A percentile compares a stretch with the other conserved stretches of the same genome.
These are phyloP conservation scores for Priceomyces medius DNA, from an alignment of 805 yeast species.

Conservation along the genomic window DNA sequence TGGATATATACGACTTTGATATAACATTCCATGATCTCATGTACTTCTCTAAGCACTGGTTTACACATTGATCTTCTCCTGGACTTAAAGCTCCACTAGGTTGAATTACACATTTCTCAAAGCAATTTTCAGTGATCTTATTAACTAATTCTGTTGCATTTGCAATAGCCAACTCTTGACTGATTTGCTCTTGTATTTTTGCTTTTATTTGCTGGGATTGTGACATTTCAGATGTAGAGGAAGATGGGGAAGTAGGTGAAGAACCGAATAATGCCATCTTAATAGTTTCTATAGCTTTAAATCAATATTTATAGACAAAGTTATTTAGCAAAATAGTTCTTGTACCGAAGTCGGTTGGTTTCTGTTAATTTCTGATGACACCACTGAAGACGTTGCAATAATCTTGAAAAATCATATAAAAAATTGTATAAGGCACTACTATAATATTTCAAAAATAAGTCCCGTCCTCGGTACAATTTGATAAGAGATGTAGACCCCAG, in stretches of 20 bases:
- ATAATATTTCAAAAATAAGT: too few relatives aligned
- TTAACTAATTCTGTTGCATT: slow-evolving; percentile 86
- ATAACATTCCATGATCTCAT: slow-evolving; percentile 89
- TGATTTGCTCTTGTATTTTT: slow-evolving; percentile 66
- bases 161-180: slow-evolving; percentile 85
- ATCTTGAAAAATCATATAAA: too few relatives aligned
- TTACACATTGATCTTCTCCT: slow-evolving; percentile 65
- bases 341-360: too few relatives aligned
- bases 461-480: too few relatives aligned
- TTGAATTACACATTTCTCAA: slow-evolving; percentile 66
- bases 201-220: slow-evolving; percentile 51
- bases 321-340: too few relatives aligned
- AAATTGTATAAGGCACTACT: too few relatives aligned
- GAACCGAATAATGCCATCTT: slow-evolving; percentile 27
- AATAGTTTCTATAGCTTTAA: too few relatives aligned
- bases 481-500: too few relatives aligned
- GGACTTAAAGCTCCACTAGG: slow-evolving; percentile 54
- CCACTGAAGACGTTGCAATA: too few relatives aligned
- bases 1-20: slow-evolving; percentile 69
- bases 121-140: slow-evolving; percentile 84
- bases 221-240: slow-evolving; percentile 3
- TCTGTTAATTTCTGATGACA: too few relatives aligned
- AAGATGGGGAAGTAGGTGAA: slow-evolving; percentile 11
- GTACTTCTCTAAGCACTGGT: slow-evolving; percentile 79
- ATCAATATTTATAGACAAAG: neutral